Evolutionary conservation across 2,329 filamentous ascomycete species (phyloP), one percentile per base, ranked within the genome.

Genomic region (Apiospora malaysiana): DNA sequence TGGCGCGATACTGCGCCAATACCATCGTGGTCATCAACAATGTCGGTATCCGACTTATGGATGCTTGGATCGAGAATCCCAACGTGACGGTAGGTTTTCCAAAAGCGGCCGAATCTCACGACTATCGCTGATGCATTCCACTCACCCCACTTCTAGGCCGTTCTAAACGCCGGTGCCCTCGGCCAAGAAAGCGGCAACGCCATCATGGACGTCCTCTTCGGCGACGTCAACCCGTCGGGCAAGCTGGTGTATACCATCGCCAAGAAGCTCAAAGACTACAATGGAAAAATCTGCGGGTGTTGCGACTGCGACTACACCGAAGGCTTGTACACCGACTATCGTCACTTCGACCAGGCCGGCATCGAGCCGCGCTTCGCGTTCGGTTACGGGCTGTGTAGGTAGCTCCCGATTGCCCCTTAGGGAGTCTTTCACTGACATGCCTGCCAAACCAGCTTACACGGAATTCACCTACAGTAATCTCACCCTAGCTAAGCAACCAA

Each of bases 11-110:
- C 70, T 91, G 87, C 82, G 90, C 90, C 82, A 92, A 92, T 82
- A 92, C 90, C 16, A 84, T 93, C 47, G 87, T 93, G 43, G 85
- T 92, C 71, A 85, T 92, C 71, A 91, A 93, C 81, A 88, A 88
- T 10, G 86, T 89, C 23, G 89, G 90, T 2, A 84, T 90, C 2
- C 86, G 91, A 40, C 80, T 91, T 10, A 80, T 92, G 42, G 84
- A 88, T 70, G 82, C 87, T 1, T 90, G 85, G 81, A 85, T 87
- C 71, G 79, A 87, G n/a, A 84, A 88, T 76, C 82, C 84, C 8
- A 91, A 91, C 77, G 84, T 91, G 37, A 90, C 87, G 7, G 49
- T 56, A 56, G 2, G 25, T 16, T 5, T 18, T 10, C n/a, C 42
- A 43, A 43, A 12, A n/a, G n/a, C n/a, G n/a, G n/a, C n/a, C n/a